These are phyloP conservation scores for Mucor plumbeus DNA, from an alignment of 371 early-diverging fungal species.

Conservation along the genomic window DNA sequence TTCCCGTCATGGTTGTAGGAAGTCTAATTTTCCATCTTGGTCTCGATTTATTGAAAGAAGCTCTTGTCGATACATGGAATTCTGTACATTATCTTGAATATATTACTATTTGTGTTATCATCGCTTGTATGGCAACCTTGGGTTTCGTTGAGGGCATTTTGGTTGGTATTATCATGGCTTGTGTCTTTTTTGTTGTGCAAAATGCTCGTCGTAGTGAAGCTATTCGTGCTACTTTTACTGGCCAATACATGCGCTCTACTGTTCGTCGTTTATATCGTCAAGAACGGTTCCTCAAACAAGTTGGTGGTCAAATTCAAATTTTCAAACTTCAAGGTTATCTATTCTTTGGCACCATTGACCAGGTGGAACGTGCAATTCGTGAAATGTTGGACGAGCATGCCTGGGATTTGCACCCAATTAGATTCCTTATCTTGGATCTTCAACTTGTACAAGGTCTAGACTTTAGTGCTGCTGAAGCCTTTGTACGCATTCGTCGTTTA, in stretches of 20 bases:
- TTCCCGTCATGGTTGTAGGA: constrained; percentile 93
- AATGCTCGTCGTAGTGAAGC: constrained; percentile 78
- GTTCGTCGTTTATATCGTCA: constrained; percentile 91
- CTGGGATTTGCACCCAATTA: constrained; percentile 76
- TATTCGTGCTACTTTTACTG: constrained; percentile 81
- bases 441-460: constrained; percentile 91
- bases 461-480: constrained; percentile 93
- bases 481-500: constrained; percentile 84
- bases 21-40: constrained; percentile 95
- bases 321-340: constrained; percentile 90
- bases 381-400: constrained; percentile 61
- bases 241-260: constrained; percentile 81
- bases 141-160: constrained; percentile 96
- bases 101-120: constrained; percentile 83
- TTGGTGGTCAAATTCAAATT: constrained; percentile 86
- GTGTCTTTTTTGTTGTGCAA: constrained; percentile 91
- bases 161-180: constrained; percentile 90
- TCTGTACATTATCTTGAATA: constrained; percentile 89
- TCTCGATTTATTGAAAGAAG: constrained; percentile 90
- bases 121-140: constrained; percentile 81
- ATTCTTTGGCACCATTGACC: constrained; percentile 95
- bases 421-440: constrained; percentile 88
- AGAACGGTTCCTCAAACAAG: constrained; percentile 81
- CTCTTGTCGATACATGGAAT: constrained; percentile 85
- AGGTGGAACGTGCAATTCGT: constrained; percentile 83